phyloP scores from a whole-genome alignment of 2,329 filamentous ascomycete species.

The Fonsecaea erecta region DNA sequence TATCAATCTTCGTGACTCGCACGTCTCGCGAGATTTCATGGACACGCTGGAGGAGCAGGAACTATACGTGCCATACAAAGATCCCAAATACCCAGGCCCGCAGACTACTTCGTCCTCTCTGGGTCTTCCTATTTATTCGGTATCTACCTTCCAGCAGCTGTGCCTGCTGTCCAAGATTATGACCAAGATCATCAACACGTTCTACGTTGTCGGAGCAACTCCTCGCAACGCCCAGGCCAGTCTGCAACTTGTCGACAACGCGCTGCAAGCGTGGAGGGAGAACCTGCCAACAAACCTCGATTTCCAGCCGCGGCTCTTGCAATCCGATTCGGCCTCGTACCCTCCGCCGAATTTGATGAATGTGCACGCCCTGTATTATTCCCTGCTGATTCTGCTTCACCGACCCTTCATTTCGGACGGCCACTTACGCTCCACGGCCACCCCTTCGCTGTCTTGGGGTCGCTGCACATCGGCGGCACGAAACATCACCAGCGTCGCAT shows the following conservation, averaged over 20 bases:
- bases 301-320: slow-evolving; percentile 33
- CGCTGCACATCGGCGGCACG: slow-evolving; percentile 44
- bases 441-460: slow-evolving; percentile 41
- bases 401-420: slow-evolving; percentile 50
- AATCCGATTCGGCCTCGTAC: slow-evolving; percentile 31
- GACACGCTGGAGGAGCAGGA: slow-evolving; percentile 43
- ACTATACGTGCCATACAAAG: slow-evolving; percentile 37
- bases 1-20: slow-evolving; percentile 34
- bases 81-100: slow-evolving; percentile 9
- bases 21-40: slow-evolving; percentile 41
- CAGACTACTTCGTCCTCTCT: background rate
- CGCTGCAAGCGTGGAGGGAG: slow-evolving; percentile 38
- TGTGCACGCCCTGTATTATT: slow-evolving; percentile 46
- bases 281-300: slow-evolving; percentile 38
- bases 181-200: slow-evolving; percentile 45
- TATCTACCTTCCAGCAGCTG: slow-evolving; percentile 46
- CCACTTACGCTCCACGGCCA: slow-evolving; percentile 40
- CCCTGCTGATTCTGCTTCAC: slow-evolving; percentile 52
- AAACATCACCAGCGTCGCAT: slow-evolving; percentile 45
- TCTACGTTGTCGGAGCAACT: slow-evolving; percentile 42
- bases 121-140: slow-evolving; percentile 37
- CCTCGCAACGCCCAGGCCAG: slow-evolving; percentile 38
- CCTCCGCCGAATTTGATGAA: slow-evolving; percentile 40
- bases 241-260: slow-evolving; percentile 40
- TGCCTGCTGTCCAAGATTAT: slow-evolving; percentile 46